phyloP scores from a whole-genome alignment of 2,329 filamentous ascomycete genomes.

The Pyrenophora teres region DNA sequence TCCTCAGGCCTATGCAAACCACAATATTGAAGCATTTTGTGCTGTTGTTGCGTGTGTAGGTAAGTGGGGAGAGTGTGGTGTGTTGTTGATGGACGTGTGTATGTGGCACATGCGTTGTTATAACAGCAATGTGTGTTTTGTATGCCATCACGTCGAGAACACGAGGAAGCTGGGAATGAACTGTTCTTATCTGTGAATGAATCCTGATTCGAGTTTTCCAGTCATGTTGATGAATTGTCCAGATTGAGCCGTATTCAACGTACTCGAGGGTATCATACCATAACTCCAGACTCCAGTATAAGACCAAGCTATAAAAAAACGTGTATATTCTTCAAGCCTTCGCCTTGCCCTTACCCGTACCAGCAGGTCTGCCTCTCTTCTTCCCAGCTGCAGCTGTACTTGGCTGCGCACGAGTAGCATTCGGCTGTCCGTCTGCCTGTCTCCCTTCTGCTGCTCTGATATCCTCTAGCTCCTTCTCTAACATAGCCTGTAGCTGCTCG shows the following conservation, averaged over 20 bases:
- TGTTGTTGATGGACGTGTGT: background rate
- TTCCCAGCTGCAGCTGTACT: constrained; percentile 12
- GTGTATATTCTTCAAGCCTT: constrained; percentile 1
- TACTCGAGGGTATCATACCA: constrained; percentile 14
- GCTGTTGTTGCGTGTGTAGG: too few species aligned
- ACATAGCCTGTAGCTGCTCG: constrained; percentile 76
- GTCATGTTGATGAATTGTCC: background rate
- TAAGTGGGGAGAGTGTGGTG: too few species aligned
- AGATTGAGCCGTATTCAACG: background rate
- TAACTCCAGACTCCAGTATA: background rate
- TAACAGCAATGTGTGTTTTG: too few species aligned
- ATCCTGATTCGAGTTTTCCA: too few species aligned
- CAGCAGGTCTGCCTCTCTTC: constrained; percentile 30
- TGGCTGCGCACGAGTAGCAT: constrained; percentile 6
- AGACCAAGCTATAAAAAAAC: background rate
- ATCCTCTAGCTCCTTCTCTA: constrained; percentile 69
- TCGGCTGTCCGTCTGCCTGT: constrained; percentile 13
- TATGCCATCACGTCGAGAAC: too few species aligned
- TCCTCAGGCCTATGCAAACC: too few species aligned
- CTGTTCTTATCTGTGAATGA: too few species aligned
- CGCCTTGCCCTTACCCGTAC: constrained; percentile 32
- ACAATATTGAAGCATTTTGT: too few species aligned
- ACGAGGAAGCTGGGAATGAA: too few species aligned
- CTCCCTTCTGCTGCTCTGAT: constrained; percentile 40
- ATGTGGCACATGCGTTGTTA: too few species aligned